phyloP scores from a whole-genome alignment of 2,329 filamentous ascomycete genomes.

The Aspergillus quadricinctus region DNA sequence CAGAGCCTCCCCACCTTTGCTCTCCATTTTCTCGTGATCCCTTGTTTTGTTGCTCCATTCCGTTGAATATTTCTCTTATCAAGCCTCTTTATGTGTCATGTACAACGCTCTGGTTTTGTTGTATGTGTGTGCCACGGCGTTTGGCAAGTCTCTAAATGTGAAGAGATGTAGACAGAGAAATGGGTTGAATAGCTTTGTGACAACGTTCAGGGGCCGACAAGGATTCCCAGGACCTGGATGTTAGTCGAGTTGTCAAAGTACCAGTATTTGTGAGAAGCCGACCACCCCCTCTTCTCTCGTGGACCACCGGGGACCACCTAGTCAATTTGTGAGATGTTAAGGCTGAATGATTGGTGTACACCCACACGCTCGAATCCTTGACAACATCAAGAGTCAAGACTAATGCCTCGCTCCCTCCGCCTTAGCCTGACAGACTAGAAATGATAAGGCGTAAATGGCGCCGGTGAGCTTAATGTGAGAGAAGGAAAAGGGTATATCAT shows the following conservation, averaged over 20 bases:
- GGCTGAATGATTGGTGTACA: background rate
- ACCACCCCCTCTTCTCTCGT: background rate
- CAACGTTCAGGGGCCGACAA: background rate
- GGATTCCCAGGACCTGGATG: background rate
- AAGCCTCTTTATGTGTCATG: background rate
- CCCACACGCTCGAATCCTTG: background rate
- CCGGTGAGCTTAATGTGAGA: background rate
- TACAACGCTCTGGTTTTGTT: background rate
- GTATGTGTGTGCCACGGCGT: background rate
- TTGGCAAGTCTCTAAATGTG: background rate
- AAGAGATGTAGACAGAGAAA: background rate
- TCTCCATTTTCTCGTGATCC: conserved; percentile 1
- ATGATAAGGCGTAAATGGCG: background rate
- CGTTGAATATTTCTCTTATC: background rate
- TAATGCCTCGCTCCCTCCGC: background rate
- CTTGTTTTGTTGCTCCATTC: conserved; percentile 5
- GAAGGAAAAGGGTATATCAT: background rate
- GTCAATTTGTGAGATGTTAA: background rate
- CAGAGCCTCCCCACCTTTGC: conserved; percentile 7
- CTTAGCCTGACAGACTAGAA: background rate
- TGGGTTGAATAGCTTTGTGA: background rate
- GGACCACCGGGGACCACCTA: background rate
- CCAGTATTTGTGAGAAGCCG: background rate
- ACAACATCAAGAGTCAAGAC: background rate
- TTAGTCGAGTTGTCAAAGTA: background rate